These are phyloP conservation scores for Ulvella scutata DNA, from an alignment of 139 green algal genomes.

Conservation along the genomic window DNA sequence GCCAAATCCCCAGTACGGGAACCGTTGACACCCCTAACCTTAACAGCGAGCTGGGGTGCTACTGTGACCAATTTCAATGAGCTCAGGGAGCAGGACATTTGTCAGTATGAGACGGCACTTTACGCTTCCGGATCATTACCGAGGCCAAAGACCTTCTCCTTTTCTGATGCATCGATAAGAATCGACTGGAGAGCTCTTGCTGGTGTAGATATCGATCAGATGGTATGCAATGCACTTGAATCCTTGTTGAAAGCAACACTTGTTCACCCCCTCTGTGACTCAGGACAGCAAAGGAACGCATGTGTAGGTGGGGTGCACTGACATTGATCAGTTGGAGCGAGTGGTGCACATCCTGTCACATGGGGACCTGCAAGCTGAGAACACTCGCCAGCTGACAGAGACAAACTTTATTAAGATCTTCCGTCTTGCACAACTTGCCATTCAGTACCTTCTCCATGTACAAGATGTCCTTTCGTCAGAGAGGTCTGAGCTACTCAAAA, in stretches of 20 bases:
- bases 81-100: background rate
- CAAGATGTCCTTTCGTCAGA: background rate
- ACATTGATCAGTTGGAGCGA: background rate
- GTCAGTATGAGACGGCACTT: background rate
- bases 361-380: background rate
- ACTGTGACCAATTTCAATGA: too few species aligned
- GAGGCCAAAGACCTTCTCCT: background rate
- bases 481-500: background rate
- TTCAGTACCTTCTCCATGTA: background rate
- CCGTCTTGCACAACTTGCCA: background rate
- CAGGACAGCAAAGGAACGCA: background rate
- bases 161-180: background rate
- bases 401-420: background rate
- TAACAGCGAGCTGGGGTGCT: too few species aligned
- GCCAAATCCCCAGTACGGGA: background rate
- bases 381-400: background rate
- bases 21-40: background rate
- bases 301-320: background rate
- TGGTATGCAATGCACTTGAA: background rate
- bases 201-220: background rate
- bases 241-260: background rate
- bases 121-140: background rate
- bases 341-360: background rate
- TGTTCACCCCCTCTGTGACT: background rate
- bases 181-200: background rate